Percentiles rank a stretch among this genome's conserved stretches.
phyloP scores from a whole-genome alignment of 2,329 filamentous ascomycete species.

The Trichoderma cornu-damae region DNA sequence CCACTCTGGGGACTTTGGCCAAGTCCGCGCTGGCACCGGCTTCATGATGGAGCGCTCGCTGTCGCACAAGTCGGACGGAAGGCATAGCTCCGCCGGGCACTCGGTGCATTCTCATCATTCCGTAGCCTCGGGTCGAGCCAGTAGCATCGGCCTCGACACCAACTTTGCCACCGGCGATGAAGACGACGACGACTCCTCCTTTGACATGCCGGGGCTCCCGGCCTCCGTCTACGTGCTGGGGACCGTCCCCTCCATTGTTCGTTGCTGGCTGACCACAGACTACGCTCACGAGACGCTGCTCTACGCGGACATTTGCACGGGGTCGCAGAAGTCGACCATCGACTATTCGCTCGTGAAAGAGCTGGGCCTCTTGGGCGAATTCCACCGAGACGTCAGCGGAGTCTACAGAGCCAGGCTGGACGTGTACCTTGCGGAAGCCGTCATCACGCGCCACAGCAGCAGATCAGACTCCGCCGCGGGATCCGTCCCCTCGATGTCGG shows the following conservation, averaged over 20 bases:
- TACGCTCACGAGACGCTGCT: slow-evolving; percentile 86
- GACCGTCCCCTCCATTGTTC: slow-evolving; percentile 86
- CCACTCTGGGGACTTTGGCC: slow-evolving; percentile 76
- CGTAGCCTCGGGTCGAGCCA: slow-evolving; percentile 71
- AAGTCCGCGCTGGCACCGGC: slow-evolving; percentile 71
- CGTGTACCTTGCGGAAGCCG: slow-evolving; percentile 86
- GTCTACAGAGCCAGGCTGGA: slow-evolving; percentile 66
- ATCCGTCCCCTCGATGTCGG: slow-evolving; percentile 68
- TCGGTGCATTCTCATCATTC: slow-evolving; percentile 66
- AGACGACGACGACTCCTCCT: slow-evolving; percentile 62
- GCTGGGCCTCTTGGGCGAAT: slow-evolving; percentile 62
- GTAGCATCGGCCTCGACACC: slow-evolving; percentile 80
- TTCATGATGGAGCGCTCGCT: slow-evolving; percentile 86
- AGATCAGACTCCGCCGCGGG: slow-evolving; percentile 66
- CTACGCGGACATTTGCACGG: slow-evolving; percentile 88
- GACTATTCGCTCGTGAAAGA: slow-evolving; percentile 69
- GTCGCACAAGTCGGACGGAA: slow-evolving; percentile 93
- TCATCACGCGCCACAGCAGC: slow-evolving; percentile 69
- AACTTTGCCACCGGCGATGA: slow-evolving; percentile 57
- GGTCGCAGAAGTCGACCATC: slow-evolving; percentile 82
- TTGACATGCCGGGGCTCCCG: slow-evolving; percentile 69
- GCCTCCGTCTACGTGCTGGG: slow-evolving; percentile 81
- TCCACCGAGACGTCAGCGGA: slow-evolving; percentile 62
- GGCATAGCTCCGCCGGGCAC: slow-evolving; percentile 88
- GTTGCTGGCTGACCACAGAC: slow-evolving; percentile 87